Evolutionary conservation across 768 basidiomycete species (phyloP).

Genomic region (Amanita phalloides): DNA sequence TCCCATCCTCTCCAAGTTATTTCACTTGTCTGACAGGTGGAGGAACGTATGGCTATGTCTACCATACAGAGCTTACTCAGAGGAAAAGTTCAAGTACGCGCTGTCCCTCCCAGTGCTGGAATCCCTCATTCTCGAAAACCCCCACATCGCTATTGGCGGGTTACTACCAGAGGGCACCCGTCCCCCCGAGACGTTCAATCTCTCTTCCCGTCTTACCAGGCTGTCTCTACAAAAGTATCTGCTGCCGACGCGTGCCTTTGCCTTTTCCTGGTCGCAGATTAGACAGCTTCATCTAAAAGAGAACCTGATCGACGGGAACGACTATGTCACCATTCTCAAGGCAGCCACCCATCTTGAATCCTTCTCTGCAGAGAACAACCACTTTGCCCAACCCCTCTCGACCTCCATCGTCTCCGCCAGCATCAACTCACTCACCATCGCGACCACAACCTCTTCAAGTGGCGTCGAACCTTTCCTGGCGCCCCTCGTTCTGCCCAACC

Average conservation of each 20-base stretch:
- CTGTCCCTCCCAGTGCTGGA: constrained; percentile 1
- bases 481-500: neutral
- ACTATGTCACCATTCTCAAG: neutral
- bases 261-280: constrained; percentile 3
- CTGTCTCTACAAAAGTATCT: neutral
- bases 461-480: neutral
- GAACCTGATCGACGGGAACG: neutral
- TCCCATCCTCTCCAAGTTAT: neutral
- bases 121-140: constrained; percentile 1
- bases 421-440: neutral
- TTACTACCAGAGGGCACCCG: neutral
- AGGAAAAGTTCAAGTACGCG: neutral
- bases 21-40: neutral
- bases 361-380: neutral
- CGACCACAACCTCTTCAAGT: neutral
- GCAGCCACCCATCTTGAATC: neutral
- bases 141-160: neutral
- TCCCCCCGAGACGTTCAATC: neutral
- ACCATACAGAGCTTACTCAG: neutral
- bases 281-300: constrained; percentile 1
- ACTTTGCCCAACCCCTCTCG: neutral
- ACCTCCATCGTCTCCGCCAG: neutral
- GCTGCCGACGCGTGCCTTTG: neutral
- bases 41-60: neutral
- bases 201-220: neutral